phyloP scores from a whole-genome alignment of 305 asterid genomes.

The Fraxinus baroniana region DNA sequence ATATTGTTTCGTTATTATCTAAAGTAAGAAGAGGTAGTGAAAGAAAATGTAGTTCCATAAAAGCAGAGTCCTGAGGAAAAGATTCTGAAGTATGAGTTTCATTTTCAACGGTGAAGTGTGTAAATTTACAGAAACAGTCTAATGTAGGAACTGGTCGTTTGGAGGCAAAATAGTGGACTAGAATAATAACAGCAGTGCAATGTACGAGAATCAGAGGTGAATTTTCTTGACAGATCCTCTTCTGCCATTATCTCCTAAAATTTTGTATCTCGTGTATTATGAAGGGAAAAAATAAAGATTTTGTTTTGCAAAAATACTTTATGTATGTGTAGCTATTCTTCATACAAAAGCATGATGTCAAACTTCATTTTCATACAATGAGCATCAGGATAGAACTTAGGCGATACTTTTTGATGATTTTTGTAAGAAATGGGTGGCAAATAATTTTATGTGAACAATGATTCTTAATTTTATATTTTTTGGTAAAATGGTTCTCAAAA shows the following conservation, averaged over 20 bases:
- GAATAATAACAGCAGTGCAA: not conserved
- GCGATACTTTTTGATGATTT: not conserved
- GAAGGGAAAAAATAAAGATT: not conserved
- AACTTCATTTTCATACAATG: not conserved
- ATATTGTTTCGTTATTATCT: not conserved
- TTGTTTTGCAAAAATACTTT: not conserved
- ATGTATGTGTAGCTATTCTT: not conserved
- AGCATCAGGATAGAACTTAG: not conserved
- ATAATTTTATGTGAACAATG: not conserved
- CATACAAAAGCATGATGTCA: not conserved
- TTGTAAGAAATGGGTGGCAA: not conserved
- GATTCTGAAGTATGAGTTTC: not conserved
- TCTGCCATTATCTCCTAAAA: not conserved
- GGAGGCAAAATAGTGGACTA: not conserved
- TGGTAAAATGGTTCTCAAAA: not conserved
- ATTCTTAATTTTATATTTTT: not conserved
- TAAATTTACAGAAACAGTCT: not conserved
- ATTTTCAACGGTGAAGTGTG: not conserved
- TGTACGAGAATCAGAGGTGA: not conserved
- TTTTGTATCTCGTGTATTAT: not conserved
- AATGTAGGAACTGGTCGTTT: not conserved
- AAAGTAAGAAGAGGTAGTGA: not conserved
- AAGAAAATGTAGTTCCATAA: not conserved
- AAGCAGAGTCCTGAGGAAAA: not conserved
- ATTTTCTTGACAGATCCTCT: not conserved